A percentile compares a stretch with the other conserved stretches of the same genome.
phyloP scores from a whole-genome alignment of 306 rosid species.

The Carpinus fangiana region DNA sequence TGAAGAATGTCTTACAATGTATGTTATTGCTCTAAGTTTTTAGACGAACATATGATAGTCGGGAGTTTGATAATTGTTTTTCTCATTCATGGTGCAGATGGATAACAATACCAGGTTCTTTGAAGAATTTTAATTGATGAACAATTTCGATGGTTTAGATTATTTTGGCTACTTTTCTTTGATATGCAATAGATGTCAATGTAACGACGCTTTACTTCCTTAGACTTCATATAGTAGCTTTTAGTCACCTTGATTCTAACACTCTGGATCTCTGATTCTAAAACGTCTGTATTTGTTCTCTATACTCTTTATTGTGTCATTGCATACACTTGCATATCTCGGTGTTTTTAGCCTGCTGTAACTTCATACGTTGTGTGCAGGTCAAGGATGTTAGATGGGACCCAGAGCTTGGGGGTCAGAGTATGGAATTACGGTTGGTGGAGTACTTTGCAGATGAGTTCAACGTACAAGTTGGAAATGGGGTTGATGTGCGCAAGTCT shows the following conservation, averaged over 20 bases:
- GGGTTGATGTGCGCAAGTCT: slow-evolving; percentile 78
- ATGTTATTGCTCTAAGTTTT: neutral
- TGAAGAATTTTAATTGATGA: slow-evolving; percentile 16
- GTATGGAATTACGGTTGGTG: slow-evolving; percentile 80
- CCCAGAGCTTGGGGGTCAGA: slow-evolving; percentile 91
- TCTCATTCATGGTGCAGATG: too few species aligned
- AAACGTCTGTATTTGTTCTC: too few species aligned
- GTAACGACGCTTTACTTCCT: neutral
- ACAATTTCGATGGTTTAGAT: neutral
- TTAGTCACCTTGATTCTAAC: neutral
- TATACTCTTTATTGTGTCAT: neutral
- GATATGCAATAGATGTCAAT: neutral
- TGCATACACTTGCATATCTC: slow-evolving; percentile 12
- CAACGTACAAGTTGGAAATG: slow-evolving; percentile 82
- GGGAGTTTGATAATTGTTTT: neutral
- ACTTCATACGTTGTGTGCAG: slow-evolving; percentile 41
- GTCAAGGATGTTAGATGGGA: slow-evolving; percentile 97
- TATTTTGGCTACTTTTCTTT: slow-evolving; percentile 8
- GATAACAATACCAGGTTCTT: neutral
- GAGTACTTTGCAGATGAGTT: slow-evolving; percentile 90
- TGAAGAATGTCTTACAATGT: neutral
- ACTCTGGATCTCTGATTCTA: neutral
- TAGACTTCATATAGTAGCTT: neutral
- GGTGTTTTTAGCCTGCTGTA: slow-evolving; percentile 14
- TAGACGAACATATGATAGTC: neutral